Percentiles rank a stretch among this genome's conserved stretches.
phyloP scores from a whole-genome alignment of 169 alveolate genomes.

The Plasmodium chabaudi region DNA sequence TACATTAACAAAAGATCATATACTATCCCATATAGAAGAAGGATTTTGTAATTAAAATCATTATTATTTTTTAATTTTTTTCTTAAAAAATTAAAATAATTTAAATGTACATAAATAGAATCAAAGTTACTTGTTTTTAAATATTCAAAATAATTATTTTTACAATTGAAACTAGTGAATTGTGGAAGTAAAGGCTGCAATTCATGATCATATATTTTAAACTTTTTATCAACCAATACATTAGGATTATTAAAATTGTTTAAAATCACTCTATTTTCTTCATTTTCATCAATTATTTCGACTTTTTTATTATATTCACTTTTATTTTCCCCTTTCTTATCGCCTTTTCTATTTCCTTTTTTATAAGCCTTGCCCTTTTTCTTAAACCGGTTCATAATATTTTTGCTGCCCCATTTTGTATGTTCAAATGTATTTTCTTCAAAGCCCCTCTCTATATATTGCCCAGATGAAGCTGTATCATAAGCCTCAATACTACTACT shows the following conservation, averaged over 20 bases:
- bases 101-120: slow-evolving; percentile 18
- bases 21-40: slow-evolving; percentile 23
- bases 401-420: background rate
- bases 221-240: slow-evolving; percentile 50
- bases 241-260: slow-evolving; percentile 47
- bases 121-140: slow-evolving; percentile 5
- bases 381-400: background rate
- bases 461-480: no score
- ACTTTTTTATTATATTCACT: background rate
- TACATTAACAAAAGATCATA: slow-evolving; percentile 27
- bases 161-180: slow-evolving; percentile 51
- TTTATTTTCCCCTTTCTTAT: background rate
- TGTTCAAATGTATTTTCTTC: no score
- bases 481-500: no score
- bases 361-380: background rate
- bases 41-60: background rate
- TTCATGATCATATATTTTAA: slow-evolving; percentile 45
- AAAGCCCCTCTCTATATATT: no score
- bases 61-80: slow-evolving; percentile 17
- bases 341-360: background rate
- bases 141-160: slow-evolving; percentile 1
- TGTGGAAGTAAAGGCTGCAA: slow-evolving; percentile 68
- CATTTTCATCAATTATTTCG: background rate
- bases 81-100: slow-evolving; percentile 8
- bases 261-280: slow-evolving; percentile 5